Base-by-base conservation (phyloP, 768 basidiomycete genomes). In the Asterophora lycoperdoides region DNA sequence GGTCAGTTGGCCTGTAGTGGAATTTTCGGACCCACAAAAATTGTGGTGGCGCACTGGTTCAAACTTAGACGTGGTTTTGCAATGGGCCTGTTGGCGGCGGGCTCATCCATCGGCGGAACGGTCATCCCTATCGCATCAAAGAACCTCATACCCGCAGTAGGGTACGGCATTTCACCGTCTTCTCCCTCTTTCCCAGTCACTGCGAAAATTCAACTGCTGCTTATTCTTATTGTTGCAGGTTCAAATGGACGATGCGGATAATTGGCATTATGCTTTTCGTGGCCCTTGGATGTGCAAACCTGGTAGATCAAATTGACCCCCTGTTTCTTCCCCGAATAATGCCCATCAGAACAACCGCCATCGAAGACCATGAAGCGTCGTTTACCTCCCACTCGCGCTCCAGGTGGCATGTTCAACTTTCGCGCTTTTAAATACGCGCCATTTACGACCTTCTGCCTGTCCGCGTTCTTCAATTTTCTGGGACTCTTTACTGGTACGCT, bases 21-120 rank as follows among this genome's bases (percentile, higher is more conserved):
- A 7, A 69, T 88, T 7, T 87, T 84, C 41, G 79, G 82, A 3
- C 81, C 83, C 0, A 74, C 79, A 2, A 64, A 79, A 4, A 77
- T 79, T 1, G 68, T 84, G 26, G 60, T 85, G 1, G 76, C 83
- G 1, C 86, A 89, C 60, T 90, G 87, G 86, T 89, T 88, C 68
- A 77, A 79, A 50, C 77, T 70, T 44, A 71, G 73, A 28, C 72
- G 82, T 35, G 56, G 56, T 0, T 48, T 82, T 0, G 86, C 84
- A 0, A 72, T 87, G 63, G 86, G 86, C 1, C 49, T 85, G 14
- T 68, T 76, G 9, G 83, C 88, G 64, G 23, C 23, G 6, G 23
- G 23, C 23, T 23, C 23, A 23, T 23, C 23, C 3, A 23, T 23
- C 6, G 23, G 23, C 6, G 23, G 23, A 23, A 23, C 23, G 6